Base-by-base conservation (phyloP, 2,329 filamentous ascomycete species). In the Aschersonia sp. region DNA sequence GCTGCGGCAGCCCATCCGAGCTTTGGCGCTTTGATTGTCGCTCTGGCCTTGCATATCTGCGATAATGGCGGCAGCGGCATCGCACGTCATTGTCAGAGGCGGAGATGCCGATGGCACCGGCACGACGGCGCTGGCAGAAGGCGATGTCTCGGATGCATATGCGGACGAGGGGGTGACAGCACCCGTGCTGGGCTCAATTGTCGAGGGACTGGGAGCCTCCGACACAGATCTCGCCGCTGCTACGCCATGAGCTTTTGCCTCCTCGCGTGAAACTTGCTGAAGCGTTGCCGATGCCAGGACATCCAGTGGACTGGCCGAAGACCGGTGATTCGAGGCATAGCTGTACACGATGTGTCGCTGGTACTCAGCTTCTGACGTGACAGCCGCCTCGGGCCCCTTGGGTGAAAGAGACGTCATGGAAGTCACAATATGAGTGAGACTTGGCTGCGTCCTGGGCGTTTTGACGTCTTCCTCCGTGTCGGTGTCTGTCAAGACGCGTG, bases 241-340 rank as follows among this genome's bases (percentile, higher is more conserved):
- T 45, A 51, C 51, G 5, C 55, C 53, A 1, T 49, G 54, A 9
- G 55, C 58, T 45, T 53, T 55, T 30, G 47, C 53, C 30, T 54
- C 48, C 40, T 56, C 55, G 43, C 56, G 45, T 20, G 35, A 53
- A 1, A 59, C 54, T 52, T 63, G 56, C 40, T 59, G 55, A 6
- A 60, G 55, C 43, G 64, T 67, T 9, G 65, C 64, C 32, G 59
- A 62, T 9, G 65, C 65, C 44, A 68, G 56, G 5, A 67, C 62
- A n/a, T 65, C 61, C 30, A 68, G 51, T 5, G 58, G 51, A n/a
- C 54, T 52, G 41, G 7, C 35, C 12, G 7, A 20, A 20, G 20
- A 20, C 20, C 20, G 20, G 20, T 20, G 20, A 20, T 20, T 20
- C 20, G 20, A 20, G 20, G 20, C 20, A 20, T 20, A 20, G 20